phyloP scores from a whole-genome alignment of 2,329 filamentous ascomycete species.

The Eurotiales sp. region DNA sequence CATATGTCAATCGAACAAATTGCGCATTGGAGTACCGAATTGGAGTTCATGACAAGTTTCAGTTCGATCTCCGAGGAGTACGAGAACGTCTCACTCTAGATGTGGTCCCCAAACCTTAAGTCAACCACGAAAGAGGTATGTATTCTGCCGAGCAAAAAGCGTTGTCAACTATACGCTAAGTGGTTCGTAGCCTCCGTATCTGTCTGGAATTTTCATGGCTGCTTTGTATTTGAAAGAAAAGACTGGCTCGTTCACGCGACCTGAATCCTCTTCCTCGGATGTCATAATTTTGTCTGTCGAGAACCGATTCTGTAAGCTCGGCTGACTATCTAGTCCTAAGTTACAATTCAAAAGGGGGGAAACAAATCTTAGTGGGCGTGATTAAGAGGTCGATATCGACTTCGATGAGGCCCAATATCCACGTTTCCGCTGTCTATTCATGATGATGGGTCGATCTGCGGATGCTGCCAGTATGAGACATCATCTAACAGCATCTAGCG shows the following conservation, averaged over 20 bases:
- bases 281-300: conserved; percentile 48
- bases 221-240: too few relatives aligned
- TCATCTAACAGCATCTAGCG: conserved; percentile 26
- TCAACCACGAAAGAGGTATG: too few relatives aligned
- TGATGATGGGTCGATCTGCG: conserved; percentile 50
- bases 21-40: too few relatives aligned
- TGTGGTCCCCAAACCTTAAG: too few relatives aligned
- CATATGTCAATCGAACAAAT: too few relatives aligned
- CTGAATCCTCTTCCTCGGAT: conserved; percentile 27
- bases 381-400: conserved; percentile 54
- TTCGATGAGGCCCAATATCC: conserved; percentile 55
- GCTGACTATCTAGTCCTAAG: conserved; percentile 7
- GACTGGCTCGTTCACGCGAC: conserved; percentile 35
- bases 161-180: conserved; percentile 40
- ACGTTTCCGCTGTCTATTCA: conserved; percentile 53
- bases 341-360: conserved; percentile 27
- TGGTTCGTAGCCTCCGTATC: too few relatives aligned
- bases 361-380: conserved; percentile 49
- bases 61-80: background rate
- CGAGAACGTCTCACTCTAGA: conserved; percentile 2
- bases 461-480: conserved; percentile 32
- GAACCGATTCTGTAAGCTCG: conserved; percentile 29
- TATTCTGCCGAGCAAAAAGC: too few relatives aligned
- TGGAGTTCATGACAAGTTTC: background rate
- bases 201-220: too few relatives aligned